These are phyloP conservation scores for Syzygium malaccense DNA, from an alignment of 441 rosid genomes.

Conservation along the genomic window DNA sequence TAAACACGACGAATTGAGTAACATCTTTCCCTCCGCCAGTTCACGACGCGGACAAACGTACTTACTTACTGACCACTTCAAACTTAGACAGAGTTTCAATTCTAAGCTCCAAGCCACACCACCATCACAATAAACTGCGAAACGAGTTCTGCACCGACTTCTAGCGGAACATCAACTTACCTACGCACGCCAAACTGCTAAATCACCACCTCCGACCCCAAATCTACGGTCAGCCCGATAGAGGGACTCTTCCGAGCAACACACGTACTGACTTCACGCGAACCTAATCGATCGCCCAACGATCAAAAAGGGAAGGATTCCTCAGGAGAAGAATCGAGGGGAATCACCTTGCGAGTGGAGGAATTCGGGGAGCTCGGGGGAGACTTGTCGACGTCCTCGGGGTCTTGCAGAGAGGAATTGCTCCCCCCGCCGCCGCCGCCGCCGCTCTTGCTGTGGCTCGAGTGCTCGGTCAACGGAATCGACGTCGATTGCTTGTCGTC, in stretches of 20 bases:
- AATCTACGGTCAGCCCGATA: background rate
- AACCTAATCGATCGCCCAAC: background rate
- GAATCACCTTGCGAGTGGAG: constrained; percentile 65
- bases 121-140: background rate
- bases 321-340: background rate
- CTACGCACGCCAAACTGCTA: background rate
- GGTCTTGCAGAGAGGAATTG: constrained; percentile 23
- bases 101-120: background rate
- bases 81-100: background rate
- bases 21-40: background rate
- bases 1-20: background rate
- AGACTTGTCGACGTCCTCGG: constrained; percentile 55
- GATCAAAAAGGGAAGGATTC: too few relatives aligned
- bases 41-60: background rate
- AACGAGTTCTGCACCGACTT: background rate
- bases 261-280: background rate
- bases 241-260: background rate
- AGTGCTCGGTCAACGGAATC: constrained; percentile 55
- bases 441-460: background rate
- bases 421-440: background rate
- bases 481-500: constrained; percentile 57
- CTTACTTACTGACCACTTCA: background rate
- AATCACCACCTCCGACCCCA: background rate
- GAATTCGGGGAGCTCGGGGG: constrained; percentile 71
- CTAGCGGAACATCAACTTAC: background rate